Evolutionary conservation across 345 rosid species (phyloP).

Genomic region (Populus simonii): DNA sequence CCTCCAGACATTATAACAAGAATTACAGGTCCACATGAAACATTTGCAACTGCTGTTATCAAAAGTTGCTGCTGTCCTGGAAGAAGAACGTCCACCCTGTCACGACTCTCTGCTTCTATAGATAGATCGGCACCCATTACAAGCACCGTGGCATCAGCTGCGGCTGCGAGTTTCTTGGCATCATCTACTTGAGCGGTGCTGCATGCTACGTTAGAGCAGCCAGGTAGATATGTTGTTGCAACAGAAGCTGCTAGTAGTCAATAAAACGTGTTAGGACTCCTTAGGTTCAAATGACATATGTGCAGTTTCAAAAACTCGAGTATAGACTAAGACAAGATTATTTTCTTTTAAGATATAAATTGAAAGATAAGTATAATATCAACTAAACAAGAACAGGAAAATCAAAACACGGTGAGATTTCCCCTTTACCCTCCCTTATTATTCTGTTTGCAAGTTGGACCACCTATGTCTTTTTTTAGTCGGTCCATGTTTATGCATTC

Average conservation of each 20-base stretch:
- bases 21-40: slow-evolving; percentile 73
- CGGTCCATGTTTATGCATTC: too few species aligned
- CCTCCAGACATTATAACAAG: slow-evolving; percentile 98
- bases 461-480: too few species aligned
- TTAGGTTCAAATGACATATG: too few species aligned
- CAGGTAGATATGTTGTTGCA: slow-evolving; percentile 52
- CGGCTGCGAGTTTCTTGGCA: slow-evolving; percentile 52
- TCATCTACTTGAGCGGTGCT: slow-evolving; percentile 51
- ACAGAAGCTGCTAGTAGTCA: slow-evolving; percentile 41
- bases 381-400: too few species aligned
- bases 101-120: slow-evolving; percentile 63
- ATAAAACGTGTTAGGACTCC: too few species aligned
- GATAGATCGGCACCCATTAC: slow-evolving; percentile 80
- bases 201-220: slow-evolving; percentile 74
- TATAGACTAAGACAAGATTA: too few species aligned
- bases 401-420: too few species aligned
- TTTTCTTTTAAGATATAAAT: too few species aligned
- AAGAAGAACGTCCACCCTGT: slow-evolving; percentile 58
- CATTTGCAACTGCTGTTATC: slow-evolving; percentile 62
- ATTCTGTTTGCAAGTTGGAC: too few species aligned
- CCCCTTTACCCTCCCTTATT: too few species aligned
- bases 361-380: too few species aligned
- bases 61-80: slow-evolving; percentile 76
- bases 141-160: slow-evolving; percentile 75
- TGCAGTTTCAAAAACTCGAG: too few species aligned